These are phyloP conservation scores for Collybia sordida DNA, from an alignment of 768 basidiomycete genomes.

Conservation along the genomic window DNA sequence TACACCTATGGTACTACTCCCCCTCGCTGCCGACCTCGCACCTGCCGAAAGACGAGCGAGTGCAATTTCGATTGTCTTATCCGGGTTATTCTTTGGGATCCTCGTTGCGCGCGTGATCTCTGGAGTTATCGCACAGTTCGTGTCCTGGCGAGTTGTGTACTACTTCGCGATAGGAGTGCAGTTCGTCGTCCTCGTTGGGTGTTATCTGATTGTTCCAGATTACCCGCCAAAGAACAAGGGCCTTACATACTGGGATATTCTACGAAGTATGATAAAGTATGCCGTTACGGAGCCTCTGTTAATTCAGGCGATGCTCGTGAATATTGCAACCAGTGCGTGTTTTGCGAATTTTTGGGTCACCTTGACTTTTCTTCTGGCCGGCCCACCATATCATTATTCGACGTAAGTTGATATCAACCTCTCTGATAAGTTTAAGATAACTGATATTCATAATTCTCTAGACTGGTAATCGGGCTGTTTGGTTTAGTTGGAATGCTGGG, in stretches of 20 bases:
- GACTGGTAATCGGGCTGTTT: constrained; percentile 65
- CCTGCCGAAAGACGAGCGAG: constrained; percentile 66
- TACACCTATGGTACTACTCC: constrained; percentile 73
- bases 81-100: constrained; percentile 66
- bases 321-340: constrained; percentile 56
- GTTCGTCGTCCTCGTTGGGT: constrained; percentile 48
- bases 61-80: constrained; percentile 71
- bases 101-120: constrained; percentile 72
- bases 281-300: constrained; percentile 75
- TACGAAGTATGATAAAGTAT: constrained; percentile 75
- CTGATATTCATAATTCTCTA: constrained; percentile 14
- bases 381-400: constrained; percentile 70
- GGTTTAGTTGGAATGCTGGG: constrained; percentile 72
- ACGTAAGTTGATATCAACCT: constrained; percentile 41
- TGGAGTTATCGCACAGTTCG: constrained; percentile 70
- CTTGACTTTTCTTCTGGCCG: constrained; percentile 76
- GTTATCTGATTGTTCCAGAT: constrained; percentile 71
- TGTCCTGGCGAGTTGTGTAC: constrained; percentile 71
- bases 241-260: constrained; percentile 63
- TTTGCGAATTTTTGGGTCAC: constrained; percentile 67
- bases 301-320: constrained; percentile 63
- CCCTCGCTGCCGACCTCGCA: constrained; percentile 78
- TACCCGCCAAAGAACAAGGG: constrained; percentile 72
- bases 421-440: background rate
- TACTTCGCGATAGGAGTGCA: constrained; percentile 76